Conservation (phyloP, 106 monocot species). For the Agapanthus africanus region DNA sequence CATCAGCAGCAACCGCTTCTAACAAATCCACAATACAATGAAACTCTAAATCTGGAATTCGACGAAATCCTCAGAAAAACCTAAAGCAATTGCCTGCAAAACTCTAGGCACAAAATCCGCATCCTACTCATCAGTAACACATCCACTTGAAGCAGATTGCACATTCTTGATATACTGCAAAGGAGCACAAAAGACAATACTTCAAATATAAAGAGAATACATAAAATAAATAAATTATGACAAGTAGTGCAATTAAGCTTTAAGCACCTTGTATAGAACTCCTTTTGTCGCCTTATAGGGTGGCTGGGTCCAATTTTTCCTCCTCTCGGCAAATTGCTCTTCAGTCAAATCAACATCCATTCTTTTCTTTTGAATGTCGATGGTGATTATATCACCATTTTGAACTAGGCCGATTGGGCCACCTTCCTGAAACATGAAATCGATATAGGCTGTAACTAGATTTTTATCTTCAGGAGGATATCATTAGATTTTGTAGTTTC, state of each 20-base stretch:
- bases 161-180: slow-evolving; percentile 86
- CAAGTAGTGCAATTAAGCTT: neutral
- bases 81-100: no score
- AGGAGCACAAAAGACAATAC: neutral
- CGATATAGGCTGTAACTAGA: no score
- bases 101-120: no score
- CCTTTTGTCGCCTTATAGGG: slow-evolving; percentile 61
- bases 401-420: slow-evolving; percentile 92
- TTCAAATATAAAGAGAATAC: neutral
- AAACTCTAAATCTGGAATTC: no score
- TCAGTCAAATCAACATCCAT: slow-evolving; percentile 77
- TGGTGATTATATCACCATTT: slow-evolving; percentile 80
- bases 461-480: no score
- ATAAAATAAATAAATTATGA: no score
- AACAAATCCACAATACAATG: no score
- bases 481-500: no score
- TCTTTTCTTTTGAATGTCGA: slow-evolving; percentile 64
- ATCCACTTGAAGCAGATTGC: slow-evolving; percentile 73
- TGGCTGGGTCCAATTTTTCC: slow-evolving; percentile 62
- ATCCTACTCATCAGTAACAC: slow-evolving; percentile 85
- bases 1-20: no score
- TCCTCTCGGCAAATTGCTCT: slow-evolving; percentile 62
- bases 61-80: no score
- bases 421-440: slow-evolving; percentile 89
- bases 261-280: slow-evolving; percentile 76